Base-by-base conservation (phyloP, 129 eudicot species). In the Helianthus tuberosus region DNA sequence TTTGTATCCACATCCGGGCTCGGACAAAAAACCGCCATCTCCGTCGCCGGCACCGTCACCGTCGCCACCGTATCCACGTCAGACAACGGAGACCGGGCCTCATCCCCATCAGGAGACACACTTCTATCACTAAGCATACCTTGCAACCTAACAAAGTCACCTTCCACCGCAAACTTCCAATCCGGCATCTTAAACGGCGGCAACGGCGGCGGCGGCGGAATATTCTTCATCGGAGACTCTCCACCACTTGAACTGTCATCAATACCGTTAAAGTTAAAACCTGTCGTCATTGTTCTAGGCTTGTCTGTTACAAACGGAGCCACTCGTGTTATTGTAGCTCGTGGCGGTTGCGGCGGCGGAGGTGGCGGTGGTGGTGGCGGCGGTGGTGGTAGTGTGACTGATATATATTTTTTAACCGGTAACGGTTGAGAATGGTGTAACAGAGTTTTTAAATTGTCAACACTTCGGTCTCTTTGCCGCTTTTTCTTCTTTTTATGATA, bases 1-100 rank as follows among this genome's bases (percentile, higher is more conserved):
- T 89, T 90, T 0, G 77, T 86, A 53, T 93, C 88, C 74, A 93
- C 98, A 67, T 93, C 98, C 0, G 91, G 89, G 80, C 92, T 89
- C 25, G 88, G 83, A 76, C 83, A 80, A 60, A 80, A 83, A 73
- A 77, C 35, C 75, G 86, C 61, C 64, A 64, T 5, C 1, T 54
- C 85, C 5, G 60, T 41, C 32, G 1, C 1, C 32, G 36, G 2
- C 36, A 5, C 85, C 5, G 60, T 41, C 32, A 27, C 1, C 32
- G 36, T 32, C 36, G 36, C 7, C 6, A 43, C 8, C 47, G 52
- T 51, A 5, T 75, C 77, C 25, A 7, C 50, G 62, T 75, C 80
- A 1, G 74, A 83, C 15, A 85, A 70, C 43, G 72, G 79, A 75
- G 72, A 76, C 5, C 52, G 93, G 11, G 73, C 79, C 44, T 90